Conservation (phyloP, 2,329 filamentous ascomycete genomes). For the Alternaria tenuissima region DNA sequence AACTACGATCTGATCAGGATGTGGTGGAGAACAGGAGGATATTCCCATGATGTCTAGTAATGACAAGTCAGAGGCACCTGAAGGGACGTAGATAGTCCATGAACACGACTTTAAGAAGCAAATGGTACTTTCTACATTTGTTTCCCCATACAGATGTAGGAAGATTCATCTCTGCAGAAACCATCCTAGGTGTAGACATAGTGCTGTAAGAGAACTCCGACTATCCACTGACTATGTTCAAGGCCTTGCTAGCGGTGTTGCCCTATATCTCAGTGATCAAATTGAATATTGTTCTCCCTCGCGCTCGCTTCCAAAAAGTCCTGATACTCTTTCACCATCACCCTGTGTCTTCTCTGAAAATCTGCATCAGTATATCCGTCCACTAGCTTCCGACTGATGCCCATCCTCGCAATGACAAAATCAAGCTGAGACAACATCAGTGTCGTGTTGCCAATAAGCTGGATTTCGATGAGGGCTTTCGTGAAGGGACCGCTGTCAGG, state of each 20-base stretch:
- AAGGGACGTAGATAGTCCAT: background rate
- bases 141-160: background rate
- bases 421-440: background rate
- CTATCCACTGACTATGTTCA: background rate
- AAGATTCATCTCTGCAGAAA: background rate
- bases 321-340: background rate
- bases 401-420: background rate
- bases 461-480: background rate
- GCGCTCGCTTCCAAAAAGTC: background rate
- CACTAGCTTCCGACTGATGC: background rate
- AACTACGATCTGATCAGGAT: background rate
- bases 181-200: fast-evolving
- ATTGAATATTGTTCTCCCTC: background rate
- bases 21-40: background rate
- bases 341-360: background rate
- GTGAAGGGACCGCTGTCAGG: background rate
- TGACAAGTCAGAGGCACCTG: background rate
- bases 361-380: background rate
- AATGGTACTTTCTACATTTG: background rate
- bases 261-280: background rate
- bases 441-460: background rate
- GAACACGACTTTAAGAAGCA: background rate
- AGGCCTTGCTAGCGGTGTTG: no score
- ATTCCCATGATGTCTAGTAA: background rate
- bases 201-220: background rate